Conservation (phyloP, 2,329 filamentous ascomycete species). For the Cadophora gregata region DNA sequence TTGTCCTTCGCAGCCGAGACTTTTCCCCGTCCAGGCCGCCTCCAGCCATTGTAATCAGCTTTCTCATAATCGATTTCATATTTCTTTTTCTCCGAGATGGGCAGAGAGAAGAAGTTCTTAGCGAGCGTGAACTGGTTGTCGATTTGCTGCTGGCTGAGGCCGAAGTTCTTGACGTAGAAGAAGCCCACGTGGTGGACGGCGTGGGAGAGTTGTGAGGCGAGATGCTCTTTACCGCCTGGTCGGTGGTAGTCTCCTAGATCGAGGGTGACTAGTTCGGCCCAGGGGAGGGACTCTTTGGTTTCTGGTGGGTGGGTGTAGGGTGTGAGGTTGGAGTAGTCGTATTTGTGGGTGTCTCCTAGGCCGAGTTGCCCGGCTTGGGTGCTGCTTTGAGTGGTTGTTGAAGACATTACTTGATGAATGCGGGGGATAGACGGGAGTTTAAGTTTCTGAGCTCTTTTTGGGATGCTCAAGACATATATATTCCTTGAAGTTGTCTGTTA, state of each 20-base stretch:
- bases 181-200: constrained; percentile 59
- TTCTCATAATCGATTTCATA: constrained; percentile 57
- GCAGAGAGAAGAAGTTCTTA: constrained; percentile 61
- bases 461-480: too few relatives aligned
- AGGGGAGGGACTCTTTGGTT: too few relatives aligned
- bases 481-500: too few relatives aligned
- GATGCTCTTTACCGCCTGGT: constrained; percentile 55
- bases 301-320: too few relatives aligned
- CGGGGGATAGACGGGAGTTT: too few relatives aligned
- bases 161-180: constrained; percentile 69
- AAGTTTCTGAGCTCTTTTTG: too few relatives aligned
- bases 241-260: constrained; percentile 56
- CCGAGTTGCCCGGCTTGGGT: too few relatives aligned
- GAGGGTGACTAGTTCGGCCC: constrained; percentile 61
- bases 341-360: too few relatives aligned
- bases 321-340: too few relatives aligned
- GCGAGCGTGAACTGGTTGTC: constrained; percentile 66
- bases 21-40: constrained; percentile 49
- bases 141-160: constrained; percentile 63
- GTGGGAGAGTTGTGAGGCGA: constrained; percentile 58
- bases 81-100: constrained; percentile 63
- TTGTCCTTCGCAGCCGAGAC: constrained; percentile 52
- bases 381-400: too few relatives aligned
- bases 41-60: constrained; percentile 63
- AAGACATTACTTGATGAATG: too few relatives aligned